Conservation (phyloP, 352 stramenopile genomes). For the Globisporangium cederbergense region DNA sequence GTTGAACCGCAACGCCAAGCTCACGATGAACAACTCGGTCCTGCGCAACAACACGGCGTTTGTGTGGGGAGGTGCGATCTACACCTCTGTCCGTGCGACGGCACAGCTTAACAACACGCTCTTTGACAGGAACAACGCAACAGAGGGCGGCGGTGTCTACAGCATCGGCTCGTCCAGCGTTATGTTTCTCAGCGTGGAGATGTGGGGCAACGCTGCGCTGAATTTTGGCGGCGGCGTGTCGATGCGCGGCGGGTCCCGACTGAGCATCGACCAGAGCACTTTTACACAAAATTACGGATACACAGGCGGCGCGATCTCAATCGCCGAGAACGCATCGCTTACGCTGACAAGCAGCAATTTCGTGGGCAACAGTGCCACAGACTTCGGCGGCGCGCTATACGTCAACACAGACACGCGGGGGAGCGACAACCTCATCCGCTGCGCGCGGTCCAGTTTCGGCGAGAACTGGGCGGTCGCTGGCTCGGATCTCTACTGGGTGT, state of each 20-base stretch:
- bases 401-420: conserved; percentile 31
- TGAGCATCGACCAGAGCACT: conserved; percentile 17
- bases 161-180: conserved; percentile 35
- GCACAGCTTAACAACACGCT: conserved; percentile 27
- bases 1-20: conserved; percentile 29
- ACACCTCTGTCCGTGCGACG: conserved; percentile 41
- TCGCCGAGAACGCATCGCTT: conserved; percentile 37
- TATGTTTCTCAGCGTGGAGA: conserved; percentile 11
- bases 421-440: conserved; percentile 11
- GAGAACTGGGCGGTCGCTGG: conserved; percentile 42
- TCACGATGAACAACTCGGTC: conserved; percentile 26
- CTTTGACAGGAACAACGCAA: conserved; percentile 37
- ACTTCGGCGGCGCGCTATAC: conserved; percentile 59
- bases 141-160: conserved; percentile 46
- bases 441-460: conserved; percentile 18
- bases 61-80: conserved; percentile 37
- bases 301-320: conserved; percentile 43
- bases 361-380: conserved; percentile 31
- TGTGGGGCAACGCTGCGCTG: conserved; percentile 25
- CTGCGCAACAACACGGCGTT: conserved; percentile 38
- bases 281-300: conserved; percentile 39
- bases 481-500: conserved; percentile 61
- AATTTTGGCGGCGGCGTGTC: conserved; percentile 50
- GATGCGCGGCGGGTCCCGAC: conserved; percentile 22
- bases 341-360: conserved; percentile 25